Conservation (phyloP, 2,329 filamentous ascomycete species). For the Gnomoniopsis smithogilvyi region DNA sequence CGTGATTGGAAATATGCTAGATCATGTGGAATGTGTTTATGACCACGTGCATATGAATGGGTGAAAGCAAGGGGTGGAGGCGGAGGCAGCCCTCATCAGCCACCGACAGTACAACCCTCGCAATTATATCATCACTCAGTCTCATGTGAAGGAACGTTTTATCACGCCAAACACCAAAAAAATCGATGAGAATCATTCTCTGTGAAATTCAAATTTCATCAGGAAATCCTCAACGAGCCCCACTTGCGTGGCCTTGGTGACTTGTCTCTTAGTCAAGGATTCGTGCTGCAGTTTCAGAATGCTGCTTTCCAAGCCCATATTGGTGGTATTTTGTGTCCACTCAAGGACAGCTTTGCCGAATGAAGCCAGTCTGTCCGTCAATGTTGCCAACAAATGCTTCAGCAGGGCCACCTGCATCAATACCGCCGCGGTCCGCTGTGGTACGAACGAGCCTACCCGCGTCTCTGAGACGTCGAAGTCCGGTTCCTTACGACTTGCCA, state of each 20-base stretch:
- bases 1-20: too few relatives aligned
- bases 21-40: too few relatives aligned
- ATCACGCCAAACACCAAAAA: too few relatives aligned
- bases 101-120: too few relatives aligned
- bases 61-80: too few relatives aligned
- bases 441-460: constrained; percentile 36
- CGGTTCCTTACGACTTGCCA: constrained; percentile 26
- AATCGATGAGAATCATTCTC: background rate
- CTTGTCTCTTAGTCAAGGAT: background rate
- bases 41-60: too few relatives aligned
- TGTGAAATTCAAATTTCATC: background rate
- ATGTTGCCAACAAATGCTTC: constrained; percentile 27
- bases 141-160: too few relatives aligned
- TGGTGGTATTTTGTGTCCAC: too few relatives aligned
- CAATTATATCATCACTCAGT: too few relatives aligned
- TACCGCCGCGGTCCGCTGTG: constrained; percentile 29
- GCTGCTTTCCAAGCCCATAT: background rate
- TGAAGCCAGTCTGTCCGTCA: constrained; percentile 17
- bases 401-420: constrained; percentile 31
- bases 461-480: constrained; percentile 37
- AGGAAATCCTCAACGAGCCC: constrained; percentile 4
- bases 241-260: background rate
- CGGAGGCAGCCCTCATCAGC: too few relatives aligned
- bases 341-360: background rate
- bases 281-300: constrained; percentile 6